A percentile compares a stretch with the other conserved stretches of the same genome.
Evolutionary conservation across 2,329 filamentous ascomycete genomes (phyloP).

Genomic region (Botrytis sinoallii): DNA sequence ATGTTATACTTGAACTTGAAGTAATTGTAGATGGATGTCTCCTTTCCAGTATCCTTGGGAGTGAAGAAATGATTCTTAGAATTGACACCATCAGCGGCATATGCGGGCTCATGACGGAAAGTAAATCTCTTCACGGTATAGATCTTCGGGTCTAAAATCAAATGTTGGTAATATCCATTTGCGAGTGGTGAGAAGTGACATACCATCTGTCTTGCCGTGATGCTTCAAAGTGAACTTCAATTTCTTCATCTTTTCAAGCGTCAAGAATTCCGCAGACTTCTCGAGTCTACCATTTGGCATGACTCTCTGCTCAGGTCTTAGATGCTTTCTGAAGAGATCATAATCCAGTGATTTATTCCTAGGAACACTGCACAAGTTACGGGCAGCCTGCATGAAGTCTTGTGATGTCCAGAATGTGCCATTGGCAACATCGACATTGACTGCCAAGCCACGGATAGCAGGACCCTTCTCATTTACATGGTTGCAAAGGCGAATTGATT

Average conservation of each 20-base stretch:
- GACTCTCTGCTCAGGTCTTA: conserved; percentile 25
- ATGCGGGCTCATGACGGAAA: conserved; percentile 40
- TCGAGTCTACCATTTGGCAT: conserved; percentile 18
- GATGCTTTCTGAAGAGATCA: conserved; percentile 26
- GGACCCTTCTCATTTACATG: conserved; percentile 39
- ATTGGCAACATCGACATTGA: conserved; percentile 92
- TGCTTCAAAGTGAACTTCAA: conserved; percentile 57
- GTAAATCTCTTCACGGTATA: conserved; percentile 53
- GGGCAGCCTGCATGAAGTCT: conserved; percentile 39
- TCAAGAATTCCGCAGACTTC: conserved; percentile 51
- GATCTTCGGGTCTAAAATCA: conserved; percentile 42
- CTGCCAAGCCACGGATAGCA: conserved; percentile 52
- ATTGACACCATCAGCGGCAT: conserved; percentile 46
- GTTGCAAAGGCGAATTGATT: conserved; percentile 74
- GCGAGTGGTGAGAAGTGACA: not conserved
- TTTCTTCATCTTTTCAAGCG: conserved; percentile 52
- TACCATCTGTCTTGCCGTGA: conserved; percentile 44
- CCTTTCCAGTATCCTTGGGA: conserved; percentile 43
- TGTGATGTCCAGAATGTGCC: conserved; percentile 74
- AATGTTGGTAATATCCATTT: conserved; percentile 7
- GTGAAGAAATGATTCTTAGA: conserved; percentile 56
- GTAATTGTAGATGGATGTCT: conserved; percentile 49
- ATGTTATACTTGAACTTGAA: conserved; percentile 55
- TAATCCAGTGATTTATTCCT: conserved; percentile 30
- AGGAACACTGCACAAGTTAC: conserved; percentile 34